Base-by-base conservation (phyloP, 352 stramenopile species). In the Peronospora belbahrii region DNA sequence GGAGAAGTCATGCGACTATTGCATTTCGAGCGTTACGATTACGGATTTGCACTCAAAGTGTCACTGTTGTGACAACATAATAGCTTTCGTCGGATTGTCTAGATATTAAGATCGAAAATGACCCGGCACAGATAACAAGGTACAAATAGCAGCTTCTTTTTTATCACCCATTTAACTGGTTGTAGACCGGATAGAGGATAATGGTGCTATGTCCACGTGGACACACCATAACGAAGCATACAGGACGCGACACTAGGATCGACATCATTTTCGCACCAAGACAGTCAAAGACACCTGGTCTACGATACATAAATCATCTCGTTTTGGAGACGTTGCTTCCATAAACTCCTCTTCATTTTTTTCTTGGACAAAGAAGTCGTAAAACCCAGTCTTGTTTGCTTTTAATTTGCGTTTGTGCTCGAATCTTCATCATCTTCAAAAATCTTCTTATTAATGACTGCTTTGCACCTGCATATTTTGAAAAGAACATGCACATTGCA, bases 341-440 rank as follows among this genome's bases (percentile, higher is more conserved):
- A 51, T 44, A 54, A 28, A 23, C 57, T 67, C 48, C 42, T 67
- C 54, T 49, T 65, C 33, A 17, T 56, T 52, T 39, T 52, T 39
- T 23, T 52, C 59, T 65, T 68, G 43, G 55, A 58, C 51, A 61
- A 65, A 37, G n/a, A 46, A 64, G 54, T 58, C 58, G 53, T 28
- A 64, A 54, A 50, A 56, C 48, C 59, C 48, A 62, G 36, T 52
- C 49, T 65, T 58, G 49, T 68, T 68, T 68, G 45, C 61, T 68
- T 63, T 67, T 62, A 61, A 68, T 62, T 68, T 67, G 53, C 48
- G 23, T 61, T 61, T 68, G 51, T 47, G 48, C 59, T 65, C 55
- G 53, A 56, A 36, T 58, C 41, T 68, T 62, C 54, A 54, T 30
- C 43, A 57, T 55, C 54, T 57, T 62, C 52, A 54, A 37, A 57